Evolutionary conservation across 169 alveolate species (phyloP), one percentile per base, ranked within the genome.

Genomic region (Plasmodium cynomolgi): DNA sequence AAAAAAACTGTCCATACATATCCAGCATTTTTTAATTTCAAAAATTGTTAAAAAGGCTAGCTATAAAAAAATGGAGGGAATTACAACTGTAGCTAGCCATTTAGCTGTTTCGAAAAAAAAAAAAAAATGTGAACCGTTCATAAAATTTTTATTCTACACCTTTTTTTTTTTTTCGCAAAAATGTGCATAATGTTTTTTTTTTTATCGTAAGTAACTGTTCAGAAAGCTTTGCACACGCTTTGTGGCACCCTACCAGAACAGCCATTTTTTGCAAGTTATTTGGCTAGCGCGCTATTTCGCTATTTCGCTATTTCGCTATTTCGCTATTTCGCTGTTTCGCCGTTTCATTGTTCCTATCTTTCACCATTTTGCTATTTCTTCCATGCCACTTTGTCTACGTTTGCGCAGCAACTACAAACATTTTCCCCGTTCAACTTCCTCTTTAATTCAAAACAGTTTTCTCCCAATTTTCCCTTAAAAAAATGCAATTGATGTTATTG

Each of bases 101-200:
- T 68, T 71, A 41, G 44, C 50, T 71, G 20, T 84, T 13, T 47
- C 54, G 56, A 34, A 56, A 33, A 56, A 56, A 72, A 71, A 37
- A 84, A 84, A 71, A 83, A 56, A 56, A 83, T 62, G n/a, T 84
- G 41, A 84, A 72, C 71, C 77, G 92, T 84, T 54, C 73, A 84
- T 71, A 84, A 84, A 84, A 84, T 41, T 37, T 68, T 84, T 84
- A 34, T 29, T 72, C 47, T 13, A 39, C 33, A 29, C 33, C 39
- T 50, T 81, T 81, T 81, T 81, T 82, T 82, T 82, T 81, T 81
- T 81, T 41, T 81, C 29, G 39, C 81, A 31, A 17, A 58, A 82
- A 31, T 82, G 90, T 82, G 68, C 90, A 56, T 82, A 31, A 31
- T 15, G 26, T 54, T 83, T 84, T 84, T 83, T 84, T 84, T 84